Evolutionary conservation across 129 eudicot genomes (phyloP), one percentile per base, ranked within the genome.

Genomic region (Tagetes erecta): DNA sequence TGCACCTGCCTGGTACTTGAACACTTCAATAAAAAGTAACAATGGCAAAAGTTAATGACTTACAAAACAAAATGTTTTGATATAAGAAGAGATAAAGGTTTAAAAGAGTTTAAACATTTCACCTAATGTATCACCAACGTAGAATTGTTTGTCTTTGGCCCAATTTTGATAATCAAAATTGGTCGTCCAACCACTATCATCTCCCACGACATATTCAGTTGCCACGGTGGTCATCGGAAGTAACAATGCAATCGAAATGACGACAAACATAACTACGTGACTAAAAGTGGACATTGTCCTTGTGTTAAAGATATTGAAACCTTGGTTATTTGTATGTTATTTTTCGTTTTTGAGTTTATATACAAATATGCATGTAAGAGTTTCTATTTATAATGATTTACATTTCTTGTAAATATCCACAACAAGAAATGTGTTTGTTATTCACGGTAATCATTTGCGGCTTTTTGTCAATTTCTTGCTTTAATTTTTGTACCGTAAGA

Each of bases 121-220:
- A 83, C 86, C 83, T 38, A 83, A 81, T 11, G 40, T 74, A 49
- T 83, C 87, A 47, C 87, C 87, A n/a, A 83, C 72, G 10, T 50
- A 74, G 76, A 83, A 79, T 11, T 40, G 64, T 64, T 83, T 83
- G 68, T 62, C 78, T 44, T 71, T 67, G 5, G 87, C 76, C 87
- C 87, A 83, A 12, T 41, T 47, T 5, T 57, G 62, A 57, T 83
- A 83, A 65, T 79, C 81, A 33, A 30, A 67, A 3, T 42, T 31
- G 2, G 2, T 57, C 4, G 78, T 83, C 87, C 87, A 83, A 64
- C 87, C 87, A 2, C 9, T 49, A 1, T 38, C 38, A 6, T 13
- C 87, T 44, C 87, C 87, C 35, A 83, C 87, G 40, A 80, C 73
- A 7, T 52, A 83, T 2, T 83, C 76, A 5, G 72, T 72, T 46